Conservation (phyloP, 306 rosid species). For the Vigna reflexopilosa region DNA sequence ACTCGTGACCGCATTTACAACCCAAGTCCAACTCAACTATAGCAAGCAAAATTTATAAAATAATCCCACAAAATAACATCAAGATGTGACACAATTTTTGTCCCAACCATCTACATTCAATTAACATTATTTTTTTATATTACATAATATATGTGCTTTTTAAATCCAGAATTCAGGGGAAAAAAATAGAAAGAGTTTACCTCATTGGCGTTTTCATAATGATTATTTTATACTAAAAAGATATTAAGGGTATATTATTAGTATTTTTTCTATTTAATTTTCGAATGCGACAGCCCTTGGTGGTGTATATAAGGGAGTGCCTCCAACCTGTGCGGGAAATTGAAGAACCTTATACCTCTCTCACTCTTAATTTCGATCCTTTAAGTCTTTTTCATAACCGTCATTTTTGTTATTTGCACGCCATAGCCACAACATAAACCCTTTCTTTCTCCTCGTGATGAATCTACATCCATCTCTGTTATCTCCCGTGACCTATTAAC, state of each 20-base stretch:
- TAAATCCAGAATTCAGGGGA: no score
- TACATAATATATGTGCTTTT: no score
- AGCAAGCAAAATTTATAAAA: neutral
- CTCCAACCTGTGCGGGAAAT: neutral
- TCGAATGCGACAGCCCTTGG: neutral
- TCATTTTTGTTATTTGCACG: neutral
- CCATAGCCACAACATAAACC: neutral
- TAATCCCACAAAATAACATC: neutral
- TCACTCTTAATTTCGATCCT: neutral
- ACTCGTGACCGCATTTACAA: constrained; percentile 15
- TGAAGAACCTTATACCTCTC: neutral
- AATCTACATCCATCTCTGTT: neutral
- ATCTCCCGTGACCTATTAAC: neutral
- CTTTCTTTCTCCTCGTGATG: constrained; percentile 17
- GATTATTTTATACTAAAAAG: no score
- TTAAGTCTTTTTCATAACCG: constrained; percentile 2
- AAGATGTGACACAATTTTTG: neutral
- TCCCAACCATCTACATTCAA: neutral
- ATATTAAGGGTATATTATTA: neutral
- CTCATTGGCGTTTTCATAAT: no score
- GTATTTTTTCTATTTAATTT: neutral
- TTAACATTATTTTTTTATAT: neutral
- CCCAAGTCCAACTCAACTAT: constrained; percentile 11
- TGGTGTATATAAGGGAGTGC: constrained; percentile 19
- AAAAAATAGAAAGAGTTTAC: no score